phyloP scores from a whole-genome alignment of 495 filamentous ascomycete species.

The Tetracladium setigerum region DNA sequence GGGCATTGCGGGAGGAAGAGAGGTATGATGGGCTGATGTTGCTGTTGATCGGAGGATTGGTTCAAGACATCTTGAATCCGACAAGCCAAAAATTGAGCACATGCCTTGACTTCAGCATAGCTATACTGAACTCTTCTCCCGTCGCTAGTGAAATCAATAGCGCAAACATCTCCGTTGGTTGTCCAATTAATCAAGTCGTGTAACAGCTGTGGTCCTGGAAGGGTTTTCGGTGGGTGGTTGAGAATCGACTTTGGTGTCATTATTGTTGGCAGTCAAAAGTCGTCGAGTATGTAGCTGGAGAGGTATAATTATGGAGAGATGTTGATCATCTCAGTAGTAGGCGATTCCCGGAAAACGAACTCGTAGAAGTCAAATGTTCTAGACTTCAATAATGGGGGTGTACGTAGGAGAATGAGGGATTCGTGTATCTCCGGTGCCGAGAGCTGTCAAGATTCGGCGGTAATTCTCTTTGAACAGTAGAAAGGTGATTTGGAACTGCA shows the following conservation, averaged over 20 bases:
- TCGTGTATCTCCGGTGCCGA: too few species aligned
- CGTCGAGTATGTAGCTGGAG: too few species aligned
- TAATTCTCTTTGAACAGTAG: too few species aligned
- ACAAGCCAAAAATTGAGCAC: constrained; percentile 5
- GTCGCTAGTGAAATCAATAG: constrained; percentile 15
- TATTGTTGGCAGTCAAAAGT: too few species aligned
- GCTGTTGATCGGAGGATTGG: constrained; percentile 1
- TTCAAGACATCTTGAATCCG: constrained; percentile 5
- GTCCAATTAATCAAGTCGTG: constrained; percentile 49
- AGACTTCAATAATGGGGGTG: too few species aligned
- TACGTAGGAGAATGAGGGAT: too few species aligned
- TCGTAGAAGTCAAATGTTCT: neutral
- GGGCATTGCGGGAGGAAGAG: constrained; percentile 63
- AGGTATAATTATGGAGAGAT: neutral
- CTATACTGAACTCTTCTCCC: constrained; percentile 8
- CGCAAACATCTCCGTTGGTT: constrained; percentile 7
- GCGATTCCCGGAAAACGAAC: neutral
- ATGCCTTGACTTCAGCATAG: constrained; percentile 13
- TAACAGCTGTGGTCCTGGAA: constrained; percentile 55
- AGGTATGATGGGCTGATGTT: constrained; percentile 49
- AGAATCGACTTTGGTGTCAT: constrained; percentile 43
- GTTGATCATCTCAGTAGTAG: neutral
- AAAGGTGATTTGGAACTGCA: too few species aligned
- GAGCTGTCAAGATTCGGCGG: too few species aligned
- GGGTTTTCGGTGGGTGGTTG: constrained; percentile 44